Base-by-base conservation (phyloP, 2,329 filamentous ascomycete species). In the Juglanconis sp. region DNA sequence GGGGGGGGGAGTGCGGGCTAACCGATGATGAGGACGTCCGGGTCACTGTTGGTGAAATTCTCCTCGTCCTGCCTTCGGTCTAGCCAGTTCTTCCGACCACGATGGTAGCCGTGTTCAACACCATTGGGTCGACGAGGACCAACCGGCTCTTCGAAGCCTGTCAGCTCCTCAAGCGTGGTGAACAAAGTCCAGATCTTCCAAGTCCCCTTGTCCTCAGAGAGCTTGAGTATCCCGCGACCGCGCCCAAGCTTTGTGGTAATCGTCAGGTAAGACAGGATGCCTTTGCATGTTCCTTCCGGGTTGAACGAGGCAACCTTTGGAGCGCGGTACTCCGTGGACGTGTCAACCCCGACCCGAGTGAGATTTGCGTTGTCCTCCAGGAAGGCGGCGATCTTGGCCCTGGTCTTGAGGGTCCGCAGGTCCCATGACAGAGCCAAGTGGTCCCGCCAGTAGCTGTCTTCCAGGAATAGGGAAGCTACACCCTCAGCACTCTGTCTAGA, bases 141-240 rank as follows among this genome's bases (percentile, higher is more conserved):
- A 1, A 77, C 68, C 0, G 65, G 63, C 68, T 89, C 84, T 61
- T 86, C 81, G 54, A 79, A 72, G 0, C 80, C 83, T 4, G 75
- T 81, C 5, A 91, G 64, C 42, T 82, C 79, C 1, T 77, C 68
- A 5, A 91, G 73, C 0, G 78, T 76, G 0, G 87, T 90, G 67
- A 85, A 89, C 0, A 90, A 66, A 1, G 85, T 87, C 63, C 84
- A 88, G 0, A 85, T 81, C 68, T 85, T 87, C 86, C 86, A 90
- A 2, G 60, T 40, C 3, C 70, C 72, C 0, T 71, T 69, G 52
- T 76, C 72, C 42, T 77, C 70, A 0, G 79, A 75, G 0, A 90
- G 69, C 3, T 84, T 75, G 0, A 82, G 75, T 1, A 89, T 65
- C 1, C 87, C 88, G 1, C 77, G 71, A 0, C 86, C 88, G 0